Evolutionary conservation across 768 basidiomycete species (phyloP), one percentile per base, ranked within the genome.

Genomic region (Suillus bovinus): DNA sequence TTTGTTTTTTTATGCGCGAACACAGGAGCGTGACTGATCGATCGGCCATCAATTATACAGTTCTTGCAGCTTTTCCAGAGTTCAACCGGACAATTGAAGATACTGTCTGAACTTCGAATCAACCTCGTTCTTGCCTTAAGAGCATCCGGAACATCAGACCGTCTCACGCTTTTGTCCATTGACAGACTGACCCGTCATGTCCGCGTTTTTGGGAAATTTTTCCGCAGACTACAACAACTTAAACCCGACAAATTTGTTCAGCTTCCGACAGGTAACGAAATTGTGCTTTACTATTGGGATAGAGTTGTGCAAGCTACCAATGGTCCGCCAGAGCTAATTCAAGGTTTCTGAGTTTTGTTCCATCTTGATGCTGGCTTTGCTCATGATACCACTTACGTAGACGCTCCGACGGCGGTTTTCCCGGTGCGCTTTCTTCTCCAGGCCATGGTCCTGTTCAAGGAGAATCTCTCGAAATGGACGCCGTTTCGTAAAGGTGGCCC

Each of bases 401-500:
- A 94, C 71, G 83, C 86, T 0, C 71, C 79, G 34, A 75, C 79
- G 49, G 89, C 86, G 2, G 72, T 87, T 2, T 93, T 87, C 70
- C 93, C 93, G n/a, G 80, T 90, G 27, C 85, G 88, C 13, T 86
- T 91, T 68, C 78, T 94, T 61, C 90, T 94, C 0, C 92, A 93
- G 69, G 90, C 88, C 3, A 88, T 94, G 86, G 88, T 90, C 7
- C 76, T 94, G 10, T 94, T 94, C 77, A 92, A 90, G 67, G 93
- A 93, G 62, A 90, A 84, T 65, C 80, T 94, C 27, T 81, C 86
- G 10, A 89, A 87, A 69, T 94, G 92, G 91, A 82, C 88, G 0
- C 86, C 88, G 4, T 72, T 78, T 22, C 82, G 84, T 61, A 86
- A 84, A 68, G 82, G 84, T 65, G 88, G 88, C 2, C 79, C 79